These are phyloP conservation scores for Phtheirospermum japonicum DNA, from an alignment of 257 asterid genomes.

Conservation along the genomic window DNA sequence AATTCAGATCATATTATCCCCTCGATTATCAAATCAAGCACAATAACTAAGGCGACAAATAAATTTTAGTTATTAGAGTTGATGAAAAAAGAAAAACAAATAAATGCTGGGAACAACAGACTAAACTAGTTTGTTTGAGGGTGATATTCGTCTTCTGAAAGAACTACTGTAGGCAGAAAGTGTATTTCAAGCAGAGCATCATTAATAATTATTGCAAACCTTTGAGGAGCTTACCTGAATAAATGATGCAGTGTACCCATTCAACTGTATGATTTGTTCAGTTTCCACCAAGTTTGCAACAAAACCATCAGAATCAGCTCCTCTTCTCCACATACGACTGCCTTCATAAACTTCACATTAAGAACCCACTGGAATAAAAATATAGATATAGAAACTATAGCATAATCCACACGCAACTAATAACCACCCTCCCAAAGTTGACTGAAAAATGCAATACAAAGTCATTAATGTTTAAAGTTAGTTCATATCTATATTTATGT, in stretches of 20 bases:
- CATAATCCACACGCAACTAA: slow-evolving; percentile 2
- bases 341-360: slow-evolving; percentile 47
- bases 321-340: too few species aligned
- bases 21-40: too few species aligned
- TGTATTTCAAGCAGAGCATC: neutral
- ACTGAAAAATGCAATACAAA: slow-evolving; percentile 6
- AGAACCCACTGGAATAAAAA: slow-evolving; percentile 30
- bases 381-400: slow-evolving; percentile 16
- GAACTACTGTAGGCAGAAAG: too few species aligned
- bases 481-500: slow-evolving; percentile 9
- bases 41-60: too few species aligned
- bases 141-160: too few species aligned
- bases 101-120: too few species aligned
- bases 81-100: too few species aligned
- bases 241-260: slow-evolving; percentile 74
- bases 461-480: neutral
- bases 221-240: slow-evolving; percentile 54
- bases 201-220: neutral
- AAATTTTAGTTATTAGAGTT: too few species aligned
- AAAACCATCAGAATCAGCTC: too few species aligned
- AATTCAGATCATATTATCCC: too few species aligned
- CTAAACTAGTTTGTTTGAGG: too few species aligned
- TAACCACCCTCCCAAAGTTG: neutral
- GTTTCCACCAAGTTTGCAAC: slow-evolving; percentile 96
- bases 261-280: slow-evolving; percentile 75